Conservation (phyloP, 2,329 filamentous ascomycete genomes). For the Pyricularia pennisetigena region DNA sequence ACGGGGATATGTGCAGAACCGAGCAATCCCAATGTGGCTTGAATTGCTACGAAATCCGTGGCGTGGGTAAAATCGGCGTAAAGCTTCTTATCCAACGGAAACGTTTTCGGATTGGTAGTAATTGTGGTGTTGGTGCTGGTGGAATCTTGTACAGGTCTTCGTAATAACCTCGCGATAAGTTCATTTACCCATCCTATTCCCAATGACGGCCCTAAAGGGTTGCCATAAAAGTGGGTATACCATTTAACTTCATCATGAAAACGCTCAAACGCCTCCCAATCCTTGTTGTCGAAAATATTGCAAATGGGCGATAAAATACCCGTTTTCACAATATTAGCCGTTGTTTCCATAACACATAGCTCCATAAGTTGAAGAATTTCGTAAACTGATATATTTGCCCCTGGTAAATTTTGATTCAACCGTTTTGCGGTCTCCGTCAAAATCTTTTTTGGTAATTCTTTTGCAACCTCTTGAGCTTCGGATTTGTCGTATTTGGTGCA, state of each 20-base stretch:
- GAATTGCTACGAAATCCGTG: slow-evolving; percentile 72
- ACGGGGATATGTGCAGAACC: slow-evolving; percentile 46
- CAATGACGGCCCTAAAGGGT: slow-evolving; percentile 70
- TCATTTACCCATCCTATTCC: slow-evolving; percentile 85
- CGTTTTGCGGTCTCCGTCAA: slow-evolving; percentile 56
- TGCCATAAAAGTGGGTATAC: slow-evolving; percentile 71
- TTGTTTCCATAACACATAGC: slow-evolving; percentile 74
- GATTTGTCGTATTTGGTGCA: slow-evolving; percentile 61
- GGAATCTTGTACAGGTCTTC: slow-evolving; percentile 55
- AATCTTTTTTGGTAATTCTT: slow-evolving; percentile 53
- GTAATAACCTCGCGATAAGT: slow-evolving; percentile 70
- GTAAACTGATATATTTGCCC: slow-evolving; percentile 50
- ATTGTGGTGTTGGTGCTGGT: slow-evolving; percentile 74
- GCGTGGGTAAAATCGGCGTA: slow-evolving; percentile 93
- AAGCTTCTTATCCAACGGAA: slow-evolving; percentile 57
- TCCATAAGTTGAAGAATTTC: slow-evolving; percentile 75
- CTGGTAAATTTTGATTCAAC: slow-evolving; percentile 58
- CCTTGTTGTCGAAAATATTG: slow-evolving; percentile 57
- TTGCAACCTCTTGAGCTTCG: slow-evolving; percentile 38
- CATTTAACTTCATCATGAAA: slow-evolving; percentile 72
- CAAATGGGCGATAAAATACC: slow-evolving; percentile 63
- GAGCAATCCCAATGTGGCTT: slow-evolving; percentile 70
- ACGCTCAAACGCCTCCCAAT: slow-evolving; percentile 78
- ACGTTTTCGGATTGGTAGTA: slow-evolving; percentile 55
- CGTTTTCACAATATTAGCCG: slow-evolving; percentile 39